Evolutionary conservation across 2,329 filamentous ascomycete species (phyloP).

Genomic region (Colletotrichum abscissum): DNA sequence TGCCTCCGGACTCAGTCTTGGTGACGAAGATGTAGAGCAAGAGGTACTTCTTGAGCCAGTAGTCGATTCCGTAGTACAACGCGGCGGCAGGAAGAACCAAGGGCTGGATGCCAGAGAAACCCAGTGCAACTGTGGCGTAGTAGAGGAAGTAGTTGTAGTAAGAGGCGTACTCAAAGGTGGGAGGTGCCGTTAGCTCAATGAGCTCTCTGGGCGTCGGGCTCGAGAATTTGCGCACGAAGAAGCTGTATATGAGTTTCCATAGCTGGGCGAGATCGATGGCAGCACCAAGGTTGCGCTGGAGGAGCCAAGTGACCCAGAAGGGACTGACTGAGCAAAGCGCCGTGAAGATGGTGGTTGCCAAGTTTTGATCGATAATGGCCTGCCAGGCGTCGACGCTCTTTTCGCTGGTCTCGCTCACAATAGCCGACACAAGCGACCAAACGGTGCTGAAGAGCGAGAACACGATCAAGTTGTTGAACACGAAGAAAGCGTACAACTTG

Average conservation of each 20-base stretch:
- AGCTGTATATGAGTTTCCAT: constrained; percentile 85
- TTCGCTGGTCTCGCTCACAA: constrained; percentile 67
- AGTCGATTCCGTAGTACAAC: constrained; percentile 89
- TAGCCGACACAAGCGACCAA: constrained; percentile 77
- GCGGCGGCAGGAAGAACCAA: constrained; percentile 87
- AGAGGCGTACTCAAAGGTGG: constrained; percentile 91
- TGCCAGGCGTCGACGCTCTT: constrained; percentile 73
- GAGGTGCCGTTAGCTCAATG: constrained; percentile 93
- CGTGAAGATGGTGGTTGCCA: constrained; percentile 74
- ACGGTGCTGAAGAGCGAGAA: constrained; percentile 92
- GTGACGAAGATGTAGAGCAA: constrained; percentile 95
- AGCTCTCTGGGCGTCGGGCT: constrained; percentile 90
- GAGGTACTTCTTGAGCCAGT: constrained; percentile 93
- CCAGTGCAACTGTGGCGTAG: constrained; percentile 89
- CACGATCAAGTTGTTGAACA: constrained; percentile 95
- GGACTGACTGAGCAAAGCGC: constrained; percentile 84
- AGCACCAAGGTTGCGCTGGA: constrained; percentile 93
- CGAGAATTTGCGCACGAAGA: constrained; percentile 85
- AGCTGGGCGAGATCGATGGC: constrained; percentile 94
- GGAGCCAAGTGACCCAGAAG: constrained; percentile 94
- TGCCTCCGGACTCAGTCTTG: constrained; percentile 94
- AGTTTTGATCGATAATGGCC: constrained; percentile 72
- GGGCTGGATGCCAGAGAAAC: constrained; percentile 87
- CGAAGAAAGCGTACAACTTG: constrained; percentile 94
- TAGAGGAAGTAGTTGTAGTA: constrained; percentile 99